Evolutionary conservation across 805 yeast genomes (phyloP).

Genomic region (Lipomyces starkeyi): DNA sequence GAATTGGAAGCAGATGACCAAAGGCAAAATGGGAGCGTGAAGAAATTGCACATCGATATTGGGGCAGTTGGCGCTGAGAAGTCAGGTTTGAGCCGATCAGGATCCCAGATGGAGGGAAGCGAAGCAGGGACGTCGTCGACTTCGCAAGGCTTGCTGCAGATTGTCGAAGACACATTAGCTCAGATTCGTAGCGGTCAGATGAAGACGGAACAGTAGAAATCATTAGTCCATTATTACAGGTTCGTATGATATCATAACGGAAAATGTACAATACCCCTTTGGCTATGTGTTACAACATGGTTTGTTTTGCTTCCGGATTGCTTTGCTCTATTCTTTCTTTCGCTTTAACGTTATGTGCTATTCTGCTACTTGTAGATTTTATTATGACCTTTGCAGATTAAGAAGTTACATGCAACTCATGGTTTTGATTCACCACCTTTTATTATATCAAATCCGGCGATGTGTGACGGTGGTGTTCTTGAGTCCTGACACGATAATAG

Average conservation of each 20-base stretch:
- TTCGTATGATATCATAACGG: not conserved
- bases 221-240: not conserved
- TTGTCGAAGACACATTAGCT: constrained; percentile 31
- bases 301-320: not conserved
- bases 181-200: constrained; percentile 23
- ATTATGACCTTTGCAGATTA: not conserved
- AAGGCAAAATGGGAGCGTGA: constrained; percentile 9
- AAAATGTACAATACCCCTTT: constrained; percentile 1
- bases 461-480: not conserved
- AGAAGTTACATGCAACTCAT: not conserved
- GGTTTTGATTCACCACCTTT: not conserved
- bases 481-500: not conserved
- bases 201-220: not conserved
- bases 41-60: constrained; percentile 23
- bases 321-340: not conserved
- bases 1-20: constrained; percentile 7
- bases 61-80: not conserved
- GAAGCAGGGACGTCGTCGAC: constrained; percentile 7
- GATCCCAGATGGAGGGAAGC: not conserved
- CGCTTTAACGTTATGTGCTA: not conserved
- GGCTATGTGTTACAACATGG: not conserved
- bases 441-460: not conserved
- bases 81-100: not conserved
- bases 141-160: constrained; percentile 18
- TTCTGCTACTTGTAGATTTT: not conserved